phyloP scores from a whole-genome alignment of 306 rosid species.

The Glycine soja region DNA sequence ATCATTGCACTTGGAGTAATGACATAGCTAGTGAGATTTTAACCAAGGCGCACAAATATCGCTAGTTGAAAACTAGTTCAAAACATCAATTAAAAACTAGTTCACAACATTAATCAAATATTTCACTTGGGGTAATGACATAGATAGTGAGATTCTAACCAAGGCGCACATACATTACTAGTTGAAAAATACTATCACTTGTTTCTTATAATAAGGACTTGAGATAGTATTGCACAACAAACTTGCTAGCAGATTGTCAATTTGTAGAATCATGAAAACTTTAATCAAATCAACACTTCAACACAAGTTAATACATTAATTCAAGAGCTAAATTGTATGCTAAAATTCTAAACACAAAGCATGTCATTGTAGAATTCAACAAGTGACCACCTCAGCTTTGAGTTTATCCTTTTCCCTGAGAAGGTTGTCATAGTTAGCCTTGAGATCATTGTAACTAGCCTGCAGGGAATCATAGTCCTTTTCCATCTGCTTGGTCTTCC shows the following conservation, averaged over 20 bases:
- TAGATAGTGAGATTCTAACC: no score
- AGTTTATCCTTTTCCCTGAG: conserved; percentile 63
- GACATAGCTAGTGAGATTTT: background rate
- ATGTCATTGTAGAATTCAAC: background rate
- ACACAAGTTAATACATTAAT: background rate
- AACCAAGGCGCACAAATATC: background rate
- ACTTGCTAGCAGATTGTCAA: background rate
- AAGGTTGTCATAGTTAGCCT: conserved; percentile 59
- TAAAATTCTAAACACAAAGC: background rate
- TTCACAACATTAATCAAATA: no score
- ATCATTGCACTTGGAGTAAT: background rate
- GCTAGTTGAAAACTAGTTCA: background rate
- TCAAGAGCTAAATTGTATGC: background rate
- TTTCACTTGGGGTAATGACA: no score
- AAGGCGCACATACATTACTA: no score
- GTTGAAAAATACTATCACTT: no score
- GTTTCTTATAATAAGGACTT: no score
- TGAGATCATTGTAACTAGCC: conserved; percentile 59
- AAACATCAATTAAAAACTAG: no score
- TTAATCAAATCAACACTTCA: background rate
- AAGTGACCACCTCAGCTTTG: conserved; percentile 60
- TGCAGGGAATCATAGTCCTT: conserved; percentile 15
- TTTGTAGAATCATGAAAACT: background rate
- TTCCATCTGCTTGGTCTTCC: conserved; percentile 5
- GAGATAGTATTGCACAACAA: background rate